phyloP scores from a whole-genome alignment of 2,329 filamentous ascomycete species.

The Colletotrichum somersetense region DNA sequence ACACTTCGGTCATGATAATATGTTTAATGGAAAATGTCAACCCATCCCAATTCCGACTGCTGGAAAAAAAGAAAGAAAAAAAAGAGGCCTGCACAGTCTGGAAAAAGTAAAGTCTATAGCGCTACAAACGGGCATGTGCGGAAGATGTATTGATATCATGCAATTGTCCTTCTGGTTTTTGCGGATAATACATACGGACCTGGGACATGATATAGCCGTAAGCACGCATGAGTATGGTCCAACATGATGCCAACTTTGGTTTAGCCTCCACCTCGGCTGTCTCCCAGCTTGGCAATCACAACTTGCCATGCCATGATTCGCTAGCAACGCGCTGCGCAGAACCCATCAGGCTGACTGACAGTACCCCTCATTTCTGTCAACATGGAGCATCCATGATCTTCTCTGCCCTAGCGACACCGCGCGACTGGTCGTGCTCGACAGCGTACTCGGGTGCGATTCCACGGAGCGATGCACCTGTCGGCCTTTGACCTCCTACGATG shows the following conservation, averaged over 20 bases:
- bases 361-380: not conserved
- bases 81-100: no score
- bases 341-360: not conserved
- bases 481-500: not conserved
- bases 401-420: not conserved
- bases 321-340: not conserved
- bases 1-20: no score
- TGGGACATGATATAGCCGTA: no score
- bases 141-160: no score
- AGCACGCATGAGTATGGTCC: no score
- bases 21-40: no score
- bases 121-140: no score
- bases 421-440: not conserved
- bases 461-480: not conserved
- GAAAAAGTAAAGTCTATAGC: no score
- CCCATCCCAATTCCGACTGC: no score
- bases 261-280: not conserved
- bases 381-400: not conserved
- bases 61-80: no score
- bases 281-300: not conserved
- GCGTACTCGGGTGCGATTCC: not conserved
- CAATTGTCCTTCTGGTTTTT: no score
- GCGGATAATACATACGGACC: no score
- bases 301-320: not conserved
- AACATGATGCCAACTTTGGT: not conserved